A percentile compares a stretch with the other conserved stretches of the same genome.
Evolutionary conservation across 2,329 filamentous ascomycete genomes (phyloP).

Genomic region (Aspergillus eucalypticola): DNA sequence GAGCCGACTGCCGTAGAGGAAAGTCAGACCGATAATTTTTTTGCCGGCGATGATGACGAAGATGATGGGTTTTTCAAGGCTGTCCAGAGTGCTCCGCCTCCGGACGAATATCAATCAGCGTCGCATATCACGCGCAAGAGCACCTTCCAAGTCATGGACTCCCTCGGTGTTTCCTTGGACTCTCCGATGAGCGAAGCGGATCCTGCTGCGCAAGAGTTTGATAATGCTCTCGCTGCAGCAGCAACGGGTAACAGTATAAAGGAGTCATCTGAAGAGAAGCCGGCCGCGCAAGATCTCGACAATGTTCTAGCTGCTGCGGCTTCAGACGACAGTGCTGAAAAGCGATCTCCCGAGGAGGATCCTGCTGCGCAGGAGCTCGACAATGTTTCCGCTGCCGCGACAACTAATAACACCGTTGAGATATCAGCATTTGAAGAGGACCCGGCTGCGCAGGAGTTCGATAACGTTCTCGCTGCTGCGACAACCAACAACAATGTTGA

Average conservation of each 20-base stretch:
- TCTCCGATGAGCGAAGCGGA: slow-evolving; percentile 31
- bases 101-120: slow-evolving; percentile 14
- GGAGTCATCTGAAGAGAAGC: slow-evolving; percentile 12
- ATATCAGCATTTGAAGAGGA: slow-evolving; percentile 54
- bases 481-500: no score
- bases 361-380: slow-evolving; percentile 28
- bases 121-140: slow-evolving; percentile 64
- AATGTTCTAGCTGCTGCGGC: no score
- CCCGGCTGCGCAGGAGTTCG: slow-evolving; percentile 60
- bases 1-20: slow-evolving; percentile 29
- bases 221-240: slow-evolving; percentile 14
- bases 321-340: no score
- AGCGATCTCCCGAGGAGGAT: slow-evolving; percentile 19
- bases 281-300: no score
- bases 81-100: slow-evolving; percentile 17
- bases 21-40: slow-evolving; percentile 34
- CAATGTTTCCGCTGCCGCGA: slow-evolving; percentile 22
- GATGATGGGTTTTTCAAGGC: slow-evolving; percentile 41
- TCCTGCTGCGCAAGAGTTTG: slow-evolving; percentile 31
- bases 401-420: slow-evolving; percentile 22
- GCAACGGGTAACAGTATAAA: slow-evolving; percentile 23
- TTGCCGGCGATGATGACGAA: slow-evolving; percentile 41
- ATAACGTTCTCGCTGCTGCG: slow-evolving; percentile 24
- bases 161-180: slow-evolving; percentile 43
- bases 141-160: slow-evolving; percentile 65